Percentiles rank a stretch among this genome's conserved stretches.
Evolutionary conservation across 371 early-diverging fungal genomes (phyloP).

Genomic region (Rhizopus sp.): DNA sequence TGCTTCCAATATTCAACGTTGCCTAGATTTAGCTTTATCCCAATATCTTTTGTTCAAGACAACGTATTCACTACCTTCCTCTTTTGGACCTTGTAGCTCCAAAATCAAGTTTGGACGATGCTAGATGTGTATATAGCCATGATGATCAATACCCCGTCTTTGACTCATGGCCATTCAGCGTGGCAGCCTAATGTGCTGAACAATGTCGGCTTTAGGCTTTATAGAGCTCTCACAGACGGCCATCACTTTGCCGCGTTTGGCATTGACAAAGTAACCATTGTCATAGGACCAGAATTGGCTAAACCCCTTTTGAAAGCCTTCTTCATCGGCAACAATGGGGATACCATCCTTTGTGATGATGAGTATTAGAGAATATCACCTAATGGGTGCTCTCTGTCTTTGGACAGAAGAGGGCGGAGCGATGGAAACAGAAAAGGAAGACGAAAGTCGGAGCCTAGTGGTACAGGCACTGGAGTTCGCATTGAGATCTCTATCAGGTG

Average conservation of each 20-base stretch:
- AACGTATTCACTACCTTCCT: constrained; percentile 27
- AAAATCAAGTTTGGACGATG: constrained; percentile 35
- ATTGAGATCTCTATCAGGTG: not conserved
- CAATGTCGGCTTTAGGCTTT: constrained; percentile 24
- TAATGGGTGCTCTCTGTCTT: not conserved
- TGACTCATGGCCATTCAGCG: constrained; percentile 35
- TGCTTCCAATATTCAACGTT: constrained; percentile 21
- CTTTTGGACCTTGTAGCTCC: constrained; percentile 31
- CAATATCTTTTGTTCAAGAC: constrained; percentile 31
- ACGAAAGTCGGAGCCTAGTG: constrained; percentile 1
- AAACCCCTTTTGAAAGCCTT: constrained; percentile 18
- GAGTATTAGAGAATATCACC: no score
- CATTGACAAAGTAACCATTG: constrained; percentile 36
- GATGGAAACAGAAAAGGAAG: constrained; percentile 3
- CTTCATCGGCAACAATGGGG: constrained; percentile 25
- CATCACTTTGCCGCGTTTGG: constrained; percentile 32
- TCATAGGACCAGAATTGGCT: constrained; percentile 38
- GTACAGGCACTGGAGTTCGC: not conserved
- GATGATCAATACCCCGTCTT: constrained; percentile 30
- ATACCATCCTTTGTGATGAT: constrained; percentile 19
- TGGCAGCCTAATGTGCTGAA: constrained; percentile 31
- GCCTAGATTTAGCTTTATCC: constrained; percentile 35
- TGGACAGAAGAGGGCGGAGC: not conserved
- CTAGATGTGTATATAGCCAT: constrained; percentile 30
- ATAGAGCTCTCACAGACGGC: constrained; percentile 33